Evolutionary conservation across 1,284 basidiomycete species (phyloP), one percentile per base, ranked within the genome.

Genomic region (Melampsora larici-populina): DNA sequence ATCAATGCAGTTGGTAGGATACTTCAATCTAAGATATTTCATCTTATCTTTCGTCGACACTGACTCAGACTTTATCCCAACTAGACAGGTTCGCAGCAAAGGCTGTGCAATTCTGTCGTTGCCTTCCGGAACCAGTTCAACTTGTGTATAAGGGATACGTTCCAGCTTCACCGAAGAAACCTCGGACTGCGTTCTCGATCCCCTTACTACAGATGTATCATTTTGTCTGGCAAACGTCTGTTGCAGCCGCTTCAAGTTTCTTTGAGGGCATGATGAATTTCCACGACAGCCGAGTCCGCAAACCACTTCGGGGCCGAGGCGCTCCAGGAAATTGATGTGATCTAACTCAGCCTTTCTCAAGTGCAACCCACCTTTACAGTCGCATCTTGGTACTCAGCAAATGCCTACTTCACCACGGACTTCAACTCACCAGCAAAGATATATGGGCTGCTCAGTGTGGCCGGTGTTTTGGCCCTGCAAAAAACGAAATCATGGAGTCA

Each of bases 61-160:
- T 9, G 4, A 36, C 36, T 4, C 9, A 4, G 36, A 36, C 36
- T 36, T 36, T 18, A 11, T 21, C 9, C 9, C 7, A 21, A 7
- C 18, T 26, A 55, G 51, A 15, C 17, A 55, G 17, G 24, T 26
- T n/a, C 9, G 24, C 7, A 7, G 6, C 18, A 13, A n/a, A 55
- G 21, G 21, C 51, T 15, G 21, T 72, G 1, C 29, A 60, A 43
- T 72, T 72, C 24, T 72, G 70, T 46, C 7, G 2, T 11, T 72
- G 70, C 15, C 40, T 63, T 29, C 70, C 70, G 0, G 55, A 72
- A 11, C 31, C 70, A 8, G 62, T 63, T 36, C n/a, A 55, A 5
- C 31, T 72, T n/a, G n/a, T 72, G 6, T 43, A 72, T 46, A 29
- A n/a, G 18, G 55, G 70, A 5, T 63, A 63, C 8, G 26, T 72